Percentiles rank a stretch among this genome's conserved stretches.
Conservation (phyloP, 2,329 filamentous ascomycete genomes). For the Xylaria sp. region DNA sequence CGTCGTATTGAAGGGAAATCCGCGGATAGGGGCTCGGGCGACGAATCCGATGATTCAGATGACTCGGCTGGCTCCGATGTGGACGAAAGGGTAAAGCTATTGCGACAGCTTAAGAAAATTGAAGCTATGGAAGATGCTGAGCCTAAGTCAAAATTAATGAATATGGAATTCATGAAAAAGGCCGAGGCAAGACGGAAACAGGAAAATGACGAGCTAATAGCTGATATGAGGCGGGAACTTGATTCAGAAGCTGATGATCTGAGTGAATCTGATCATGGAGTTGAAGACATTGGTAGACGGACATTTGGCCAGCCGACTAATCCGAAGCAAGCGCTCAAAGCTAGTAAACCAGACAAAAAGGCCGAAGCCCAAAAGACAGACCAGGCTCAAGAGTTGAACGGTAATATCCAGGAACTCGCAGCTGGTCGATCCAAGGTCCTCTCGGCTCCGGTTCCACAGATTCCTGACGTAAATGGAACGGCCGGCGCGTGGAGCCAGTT, state of each 20-base stretch:
- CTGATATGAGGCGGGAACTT: slow-evolving; percentile 73
- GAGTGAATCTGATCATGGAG: slow-evolving; percentile 57
- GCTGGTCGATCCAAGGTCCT: slow-evolving; percentile 30
- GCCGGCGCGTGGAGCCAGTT: slow-evolving; percentile 42
- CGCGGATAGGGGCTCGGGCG: slow-evolving; percentile 34
- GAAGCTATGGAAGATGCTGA: slow-evolving; percentile 55
- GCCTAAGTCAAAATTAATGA: slow-evolving; percentile 71
- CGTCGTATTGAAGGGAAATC: slow-evolving; percentile 76
- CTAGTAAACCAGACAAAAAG: slow-evolving; percentile 43
- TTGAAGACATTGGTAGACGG: slow-evolving; percentile 69
- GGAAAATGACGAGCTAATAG: slow-evolving; percentile 78
- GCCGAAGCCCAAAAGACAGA: slow-evolving; percentile 38
- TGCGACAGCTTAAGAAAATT: slow-evolving; percentile 55
- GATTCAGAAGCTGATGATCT: slow-evolving; percentile 63
- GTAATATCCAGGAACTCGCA: slow-evolving; percentile 39
- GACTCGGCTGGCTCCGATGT: slow-evolving; percentile 62
- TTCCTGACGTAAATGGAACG: slow-evolving; percentile 27
- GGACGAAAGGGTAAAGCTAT: slow-evolving; percentile 53
- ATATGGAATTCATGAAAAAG: slow-evolving; percentile 94
- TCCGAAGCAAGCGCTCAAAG: slow-evolving; percentile 32
- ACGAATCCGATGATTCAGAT: slow-evolving; percentile 56
- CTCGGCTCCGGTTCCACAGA: slow-evolving; percentile 29
- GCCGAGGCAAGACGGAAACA: slow-evolving; percentile 80
- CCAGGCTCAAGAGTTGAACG: slow-evolving; percentile 50
- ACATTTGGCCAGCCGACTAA: slow-evolving; percentile 63